Conservation (phyloP, 805 yeast genomes). For the Metschnikowia dekortorum region DNA sequence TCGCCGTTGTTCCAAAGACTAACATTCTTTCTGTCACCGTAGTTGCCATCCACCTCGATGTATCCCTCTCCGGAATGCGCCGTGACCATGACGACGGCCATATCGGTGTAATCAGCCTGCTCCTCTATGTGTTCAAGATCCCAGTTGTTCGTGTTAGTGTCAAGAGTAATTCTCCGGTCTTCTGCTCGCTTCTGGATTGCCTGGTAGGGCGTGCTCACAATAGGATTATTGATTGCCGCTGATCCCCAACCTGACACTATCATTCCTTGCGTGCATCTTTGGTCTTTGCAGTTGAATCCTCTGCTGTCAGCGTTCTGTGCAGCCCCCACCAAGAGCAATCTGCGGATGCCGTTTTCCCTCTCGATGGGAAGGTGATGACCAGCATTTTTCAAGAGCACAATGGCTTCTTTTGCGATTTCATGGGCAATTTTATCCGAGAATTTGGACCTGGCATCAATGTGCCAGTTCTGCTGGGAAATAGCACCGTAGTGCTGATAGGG, state of each 20-base stretch:
- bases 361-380: conserved; percentile 51
- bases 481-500: conserved; percentile 55
- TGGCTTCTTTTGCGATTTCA: conserved; percentile 53
- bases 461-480: conserved; percentile 50
- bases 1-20: conserved; percentile 59
- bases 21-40: conserved; percentile 53
- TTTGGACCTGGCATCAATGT: conserved; percentile 48
- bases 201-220: conserved; percentile 54
- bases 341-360: conserved; percentile 37
- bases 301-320: conserved; percentile 49
- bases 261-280: conserved; percentile 49
- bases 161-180: conserved; percentile 42
- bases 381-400: conserved; percentile 51
- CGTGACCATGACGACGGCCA: conserved; percentile 51
- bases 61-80: conserved; percentile 59
- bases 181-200: conserved; percentile 48
- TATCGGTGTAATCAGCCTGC: conserved; percentile 46
- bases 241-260: conserved; percentile 65
- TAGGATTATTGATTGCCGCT: conserved; percentile 53
- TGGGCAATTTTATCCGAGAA: conserved; percentile 47
- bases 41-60: conserved; percentile 52
- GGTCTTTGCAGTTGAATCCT: conserved; percentile 54
- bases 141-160: conserved; percentile 43
- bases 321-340: conserved; percentile 45
- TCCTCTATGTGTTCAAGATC: conserved; percentile 41